Evolutionary conservation across 1,284 basidiomycete species (phyloP).

Genomic region (Malassezia furfur): DNA sequence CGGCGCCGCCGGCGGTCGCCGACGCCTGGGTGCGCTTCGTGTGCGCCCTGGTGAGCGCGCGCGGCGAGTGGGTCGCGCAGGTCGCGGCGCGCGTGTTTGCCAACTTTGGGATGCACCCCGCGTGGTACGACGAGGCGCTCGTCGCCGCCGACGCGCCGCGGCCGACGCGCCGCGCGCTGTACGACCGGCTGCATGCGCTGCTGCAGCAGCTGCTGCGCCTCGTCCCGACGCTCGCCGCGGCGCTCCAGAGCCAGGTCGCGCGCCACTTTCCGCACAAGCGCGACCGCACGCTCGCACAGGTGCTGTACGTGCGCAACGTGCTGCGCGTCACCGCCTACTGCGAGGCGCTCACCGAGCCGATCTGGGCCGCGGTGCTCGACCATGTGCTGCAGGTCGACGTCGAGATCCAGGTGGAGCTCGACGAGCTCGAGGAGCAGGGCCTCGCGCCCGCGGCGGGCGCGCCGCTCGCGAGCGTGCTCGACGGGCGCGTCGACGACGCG

Average conservation of each 20-base stretch:
- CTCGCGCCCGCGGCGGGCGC: conserved; percentile 22
- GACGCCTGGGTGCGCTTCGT: conserved; percentile 59
- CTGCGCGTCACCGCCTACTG: conserved; percentile 79
- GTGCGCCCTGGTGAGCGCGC: conserved; percentile 82
- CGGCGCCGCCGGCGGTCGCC: conserved; percentile 60
- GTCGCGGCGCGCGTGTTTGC: conserved; percentile 51
- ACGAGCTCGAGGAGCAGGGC: conserved; percentile 64
- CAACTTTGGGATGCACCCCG: conserved; percentile 11
- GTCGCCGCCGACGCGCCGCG: background rate
- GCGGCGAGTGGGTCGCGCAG: conserved; percentile 78
- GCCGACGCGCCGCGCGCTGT: conserved; percentile 65
- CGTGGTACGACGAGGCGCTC: conserved; percentile 21
- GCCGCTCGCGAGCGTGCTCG: conserved; percentile 36
- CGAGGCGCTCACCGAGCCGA: conserved; percentile 72
- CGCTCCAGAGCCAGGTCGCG: conserved; percentile 69
- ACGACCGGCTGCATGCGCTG: conserved; percentile 76
- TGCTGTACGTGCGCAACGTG: conserved; percentile 84
- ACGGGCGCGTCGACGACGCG: conserved; percentile 54
- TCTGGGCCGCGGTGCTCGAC: conserved; percentile 76
- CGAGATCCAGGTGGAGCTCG: conserved; percentile 89
- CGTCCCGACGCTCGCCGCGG: conserved; percentile 54
- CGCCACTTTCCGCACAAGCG: conserved; percentile 86
- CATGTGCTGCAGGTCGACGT: conserved; percentile 91
- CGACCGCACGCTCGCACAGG: conserved; percentile 67
- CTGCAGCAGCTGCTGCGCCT: conserved; percentile 74